Evolutionary conservation across 371 early-diverging fungal species (phyloP).

Genomic region (Circinella minor): DNA sequence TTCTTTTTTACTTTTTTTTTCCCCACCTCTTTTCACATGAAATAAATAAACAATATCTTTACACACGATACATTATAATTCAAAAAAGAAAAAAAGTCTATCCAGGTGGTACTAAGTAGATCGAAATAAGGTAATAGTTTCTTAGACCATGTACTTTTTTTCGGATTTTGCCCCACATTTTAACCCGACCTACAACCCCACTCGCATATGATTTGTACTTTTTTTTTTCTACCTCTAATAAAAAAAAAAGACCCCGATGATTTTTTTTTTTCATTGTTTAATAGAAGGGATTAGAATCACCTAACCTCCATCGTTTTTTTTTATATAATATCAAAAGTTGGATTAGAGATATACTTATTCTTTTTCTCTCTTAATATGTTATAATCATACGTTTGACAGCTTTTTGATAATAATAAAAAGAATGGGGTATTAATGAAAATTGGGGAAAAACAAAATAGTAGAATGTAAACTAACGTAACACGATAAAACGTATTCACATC

Average conservation of each 20-base stretch:
- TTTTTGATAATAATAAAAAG: not conserved
- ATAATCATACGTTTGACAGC: not conserved
- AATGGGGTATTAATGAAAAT: not conserved
- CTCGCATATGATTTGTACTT: slow-evolving; percentile 6
- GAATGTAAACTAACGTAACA: not conserved
- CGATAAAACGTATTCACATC: not conserved
- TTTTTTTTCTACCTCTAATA: not conserved
- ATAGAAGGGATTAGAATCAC: not conserved
- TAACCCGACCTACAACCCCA: not conserved
- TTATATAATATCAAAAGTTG: too few relatives aligned
- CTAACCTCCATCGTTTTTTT: not conserved
- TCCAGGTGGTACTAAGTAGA: not conserved
- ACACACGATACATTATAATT: not conserved
- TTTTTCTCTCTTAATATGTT: not conserved
- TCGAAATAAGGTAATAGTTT: slow-evolving; percentile 2
- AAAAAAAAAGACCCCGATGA: not conserved
- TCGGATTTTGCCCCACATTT: slow-evolving; percentile 8
- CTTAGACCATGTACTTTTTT: not conserved
- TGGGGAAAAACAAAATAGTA: not conserved
- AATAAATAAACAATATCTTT: not conserved
- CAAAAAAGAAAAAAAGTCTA: too few relatives aligned
- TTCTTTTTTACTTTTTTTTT: not conserved
- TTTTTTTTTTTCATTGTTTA: not conserved
- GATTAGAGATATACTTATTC: not conserved
- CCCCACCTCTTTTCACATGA: slow-evolving; percentile 6